Percentiles rank a stretch among this genome's conserved stretches.
Conservation (phyloP, 2,329 filamentous ascomycete species). For the Aulographum hederae region DNA sequence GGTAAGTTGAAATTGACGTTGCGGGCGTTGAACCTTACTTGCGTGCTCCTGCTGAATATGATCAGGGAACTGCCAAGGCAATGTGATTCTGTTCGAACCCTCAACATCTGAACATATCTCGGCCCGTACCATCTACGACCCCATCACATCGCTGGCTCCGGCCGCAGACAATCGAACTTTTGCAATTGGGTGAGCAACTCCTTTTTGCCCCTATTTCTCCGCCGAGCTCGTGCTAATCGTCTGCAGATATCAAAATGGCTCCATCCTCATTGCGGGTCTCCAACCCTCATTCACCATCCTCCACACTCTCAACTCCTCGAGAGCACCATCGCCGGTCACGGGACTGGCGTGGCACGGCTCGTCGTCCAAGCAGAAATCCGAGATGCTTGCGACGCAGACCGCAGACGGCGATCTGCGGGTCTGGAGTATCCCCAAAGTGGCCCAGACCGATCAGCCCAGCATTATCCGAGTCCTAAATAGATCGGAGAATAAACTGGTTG, state of each 20-base stretch:
- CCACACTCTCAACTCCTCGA: slow-evolving; percentile 73
- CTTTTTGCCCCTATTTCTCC: slow-evolving; percentile 1
- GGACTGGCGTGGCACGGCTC: slow-evolving; percentile 90
- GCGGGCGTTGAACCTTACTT: too few relatives aligned
- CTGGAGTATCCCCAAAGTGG: slow-evolving; percentile 83
- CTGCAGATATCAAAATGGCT: slow-evolving; percentile 78
- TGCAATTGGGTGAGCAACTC: slow-evolving; percentile 67
- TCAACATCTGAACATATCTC: slow-evolving; percentile 85
- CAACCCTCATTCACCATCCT: slow-evolving; percentile 87
- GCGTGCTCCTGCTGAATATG: too few relatives aligned
- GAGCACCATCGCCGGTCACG: slow-evolving; percentile 71
- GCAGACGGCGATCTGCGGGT: slow-evolving; percentile 82
- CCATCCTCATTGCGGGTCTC: slow-evolving; percentile 72
- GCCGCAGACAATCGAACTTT: slow-evolving; percentile 83
- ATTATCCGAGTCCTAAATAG: slow-evolving; percentile 76
- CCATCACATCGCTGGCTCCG: slow-evolving; percentile 84
- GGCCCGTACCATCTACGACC: slow-evolving; percentile 79
- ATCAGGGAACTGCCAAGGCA: slow-evolving; percentile 76
- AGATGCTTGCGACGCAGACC: slow-evolving; percentile 91
- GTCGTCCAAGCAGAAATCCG: slow-evolving; percentile 86
- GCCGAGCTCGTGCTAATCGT: slow-evolving; percentile 7
- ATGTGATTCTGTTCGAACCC: slow-evolving; percentile 87
- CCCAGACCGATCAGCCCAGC: slow-evolving; percentile 57
- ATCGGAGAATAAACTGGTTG: slow-evolving; percentile 52
- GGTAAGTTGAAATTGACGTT: slow-evolving; percentile 39